Conservation (phyloP, 441 rosid genomes). For the Rhodomyrtus psidioides region DNA sequence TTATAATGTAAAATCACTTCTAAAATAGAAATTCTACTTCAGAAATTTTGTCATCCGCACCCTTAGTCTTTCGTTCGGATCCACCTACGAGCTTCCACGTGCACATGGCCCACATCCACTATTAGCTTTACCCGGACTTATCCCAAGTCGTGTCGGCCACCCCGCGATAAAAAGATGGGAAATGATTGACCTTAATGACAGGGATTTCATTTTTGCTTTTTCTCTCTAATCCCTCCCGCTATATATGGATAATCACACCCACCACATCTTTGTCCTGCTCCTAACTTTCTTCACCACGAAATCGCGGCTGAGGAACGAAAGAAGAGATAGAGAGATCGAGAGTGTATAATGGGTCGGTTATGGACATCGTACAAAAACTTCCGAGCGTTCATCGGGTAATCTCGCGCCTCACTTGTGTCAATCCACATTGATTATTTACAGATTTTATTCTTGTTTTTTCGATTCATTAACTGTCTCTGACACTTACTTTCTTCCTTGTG, state of each 20-base stretch:
- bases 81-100: too few species aligned
- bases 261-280: background rate
- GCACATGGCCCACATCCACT: too few species aligned
- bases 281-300: background rate
- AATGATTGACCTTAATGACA: too few species aligned
- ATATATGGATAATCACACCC: background rate
- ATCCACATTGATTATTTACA: background rate
- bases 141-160: too few species aligned
- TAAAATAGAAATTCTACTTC: too few species aligned
- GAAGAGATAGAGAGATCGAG: background rate
- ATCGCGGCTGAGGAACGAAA: background rate
- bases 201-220: too few species aligned
- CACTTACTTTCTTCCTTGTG: background rate
- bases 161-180: too few species aligned
- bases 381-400: slow-evolving; percentile 68
- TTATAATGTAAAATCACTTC: too few species aligned
- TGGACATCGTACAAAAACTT: slow-evolving; percentile 51
- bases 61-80: too few species aligned
- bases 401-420: background rate
- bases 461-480: background rate
- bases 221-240: background rate
- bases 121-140: too few species aligned
- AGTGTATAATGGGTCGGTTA: slow-evolving; percentile 36
- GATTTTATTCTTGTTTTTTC: background rate
- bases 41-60: too few species aligned